Percentiles rank a stretch among this genome's conserved stretches.
Conservation (phyloP, 164 flowering plant species). For the Tetrastigma voinierianum region DNA sequence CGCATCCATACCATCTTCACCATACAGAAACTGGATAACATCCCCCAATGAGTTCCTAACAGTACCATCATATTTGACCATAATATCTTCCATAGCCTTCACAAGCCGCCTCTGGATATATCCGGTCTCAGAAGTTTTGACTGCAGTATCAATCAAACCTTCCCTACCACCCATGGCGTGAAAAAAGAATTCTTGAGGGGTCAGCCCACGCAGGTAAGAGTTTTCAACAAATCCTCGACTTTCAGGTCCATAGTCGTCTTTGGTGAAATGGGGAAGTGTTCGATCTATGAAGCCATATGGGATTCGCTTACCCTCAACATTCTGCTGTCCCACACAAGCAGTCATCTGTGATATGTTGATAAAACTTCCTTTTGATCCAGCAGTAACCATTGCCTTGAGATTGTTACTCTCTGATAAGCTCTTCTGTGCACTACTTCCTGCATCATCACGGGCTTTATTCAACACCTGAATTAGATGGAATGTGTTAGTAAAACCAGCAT, state of each 20-base stretch:
- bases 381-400: conserved; percentile 99
- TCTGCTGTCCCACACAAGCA: conserved; percentile 99
- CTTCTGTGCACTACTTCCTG: conserved; percentile 98
- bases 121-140: conserved; percentile 98
- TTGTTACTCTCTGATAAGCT: conserved; percentile 97
- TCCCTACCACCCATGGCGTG: conserved; percentile 99
- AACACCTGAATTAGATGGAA: conserved; percentile 50
- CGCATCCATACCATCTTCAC: conserved; percentile 99
- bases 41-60: conserved; percentile 94
- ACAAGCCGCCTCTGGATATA: conserved; percentile 95
- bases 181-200: conserved; percentile 98
- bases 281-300: conserved; percentile 89
- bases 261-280: conserved; percentile 93
- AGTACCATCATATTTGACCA: conserved; percentile 99
- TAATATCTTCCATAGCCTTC: conserved; percentile 99
- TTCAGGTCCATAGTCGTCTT: conserved; percentile 97
- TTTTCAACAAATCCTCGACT: conserved; percentile 99
- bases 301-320: conserved; percentile 98
- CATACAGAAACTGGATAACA: conserved; percentile 96
- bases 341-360: conserved; percentile 99
- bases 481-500: neutral
- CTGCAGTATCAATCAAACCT: conserved; percentile 99
- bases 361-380: conserved; percentile 99
- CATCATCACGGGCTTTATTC: conserved; percentile 99
- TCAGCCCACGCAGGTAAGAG: conserved; percentile 90